Evolutionary conservation across 2,329 filamentous ascomycete species (phyloP).

Genomic region (Metarhizium robertsii): DNA sequence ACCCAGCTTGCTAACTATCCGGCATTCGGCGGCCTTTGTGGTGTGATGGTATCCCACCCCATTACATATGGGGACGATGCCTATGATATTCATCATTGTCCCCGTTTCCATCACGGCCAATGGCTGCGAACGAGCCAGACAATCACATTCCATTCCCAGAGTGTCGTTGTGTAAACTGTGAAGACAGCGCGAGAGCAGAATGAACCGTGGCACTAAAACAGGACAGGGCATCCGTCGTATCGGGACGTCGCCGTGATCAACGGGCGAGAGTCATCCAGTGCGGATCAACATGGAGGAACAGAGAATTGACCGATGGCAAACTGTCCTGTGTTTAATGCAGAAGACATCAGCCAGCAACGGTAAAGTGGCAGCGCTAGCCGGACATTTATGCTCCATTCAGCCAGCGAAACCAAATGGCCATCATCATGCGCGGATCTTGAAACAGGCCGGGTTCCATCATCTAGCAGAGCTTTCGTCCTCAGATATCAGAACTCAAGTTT

Average conservation of each 20-base stretch:
- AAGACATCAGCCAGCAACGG: neutral
- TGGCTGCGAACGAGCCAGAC: too few relatives aligned
- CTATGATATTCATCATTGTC: too few relatives aligned
- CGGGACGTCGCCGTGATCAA: neutral
- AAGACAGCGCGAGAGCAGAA: neutral
- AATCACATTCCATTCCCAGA: too few relatives aligned
- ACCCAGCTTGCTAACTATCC: neutral
- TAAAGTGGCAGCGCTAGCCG: neutral
- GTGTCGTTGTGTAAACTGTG: too few relatives aligned
- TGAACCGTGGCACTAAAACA: neutral
- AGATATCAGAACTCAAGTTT: neutral
- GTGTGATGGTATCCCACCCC: too few relatives aligned
- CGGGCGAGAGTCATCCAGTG: neutral
- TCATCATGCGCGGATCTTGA: conserved; percentile 2
- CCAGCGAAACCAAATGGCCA: neutral
- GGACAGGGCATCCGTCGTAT: neutral
- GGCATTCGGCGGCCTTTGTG: too few relatives aligned
- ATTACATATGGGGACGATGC: too few relatives aligned
- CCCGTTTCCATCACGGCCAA: too few relatives aligned
- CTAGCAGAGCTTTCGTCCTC: neutral
- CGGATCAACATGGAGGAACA: neutral
- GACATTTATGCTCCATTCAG: conserved; percentile 2
- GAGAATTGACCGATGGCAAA: neutral
- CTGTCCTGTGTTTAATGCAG: neutral
- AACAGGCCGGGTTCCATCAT: conserved; percentile 4